These are phyloP conservation scores for Phytophthora megakarya DNA, from an alignment of 352 stramenopile species.

Conservation along the genomic window DNA sequence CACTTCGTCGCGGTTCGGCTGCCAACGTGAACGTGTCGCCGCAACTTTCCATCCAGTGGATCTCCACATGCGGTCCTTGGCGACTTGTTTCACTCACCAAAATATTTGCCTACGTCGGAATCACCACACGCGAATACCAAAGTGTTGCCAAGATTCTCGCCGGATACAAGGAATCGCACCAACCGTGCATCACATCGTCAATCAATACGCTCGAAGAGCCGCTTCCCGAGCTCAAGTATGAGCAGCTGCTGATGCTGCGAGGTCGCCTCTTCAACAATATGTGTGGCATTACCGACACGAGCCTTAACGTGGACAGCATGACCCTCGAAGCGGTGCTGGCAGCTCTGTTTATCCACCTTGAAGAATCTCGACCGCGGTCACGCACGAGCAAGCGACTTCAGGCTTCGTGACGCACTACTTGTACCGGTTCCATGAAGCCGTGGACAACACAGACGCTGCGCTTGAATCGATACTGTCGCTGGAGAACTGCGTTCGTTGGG, in stretches of 20 bases:
- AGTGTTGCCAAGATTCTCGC: slow-evolving; percentile 23
- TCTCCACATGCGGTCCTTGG: slow-evolving; percentile 20
- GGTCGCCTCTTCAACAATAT: slow-evolving; percentile 6
- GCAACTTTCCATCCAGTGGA: slow-evolving; percentile 28
- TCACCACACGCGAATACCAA: slow-evolving; percentile 25
- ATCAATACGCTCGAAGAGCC: slow-evolving; percentile 2
- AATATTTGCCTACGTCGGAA: slow-evolving; percentile 31
- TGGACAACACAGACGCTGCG: background rate
- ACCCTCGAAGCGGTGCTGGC: no score
- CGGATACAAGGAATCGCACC: slow-evolving; percentile 8
- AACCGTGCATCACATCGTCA: slow-evolving; percentile 11
- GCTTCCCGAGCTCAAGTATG: background rate
- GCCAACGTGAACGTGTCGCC: slow-evolving; percentile 19
- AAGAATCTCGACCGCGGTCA: no score
- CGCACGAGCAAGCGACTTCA: background rate
- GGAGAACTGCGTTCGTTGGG: background rate
- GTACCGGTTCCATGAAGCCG: slow-evolving; percentile 14
- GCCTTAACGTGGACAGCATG: no score
- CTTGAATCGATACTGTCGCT: slow-evolving; percentile 1
- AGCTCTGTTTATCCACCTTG: no score
- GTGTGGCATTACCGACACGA: background rate
- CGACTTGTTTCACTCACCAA: slow-evolving; percentile 26
- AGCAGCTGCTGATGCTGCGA: slow-evolving; percentile 6
- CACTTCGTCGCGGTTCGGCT: background rate
- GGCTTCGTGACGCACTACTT: slow-evolving; percentile 8